phyloP scores from a whole-genome alignment of 2,329 filamentous ascomycete species.

The Penicillium hordei region DNA sequence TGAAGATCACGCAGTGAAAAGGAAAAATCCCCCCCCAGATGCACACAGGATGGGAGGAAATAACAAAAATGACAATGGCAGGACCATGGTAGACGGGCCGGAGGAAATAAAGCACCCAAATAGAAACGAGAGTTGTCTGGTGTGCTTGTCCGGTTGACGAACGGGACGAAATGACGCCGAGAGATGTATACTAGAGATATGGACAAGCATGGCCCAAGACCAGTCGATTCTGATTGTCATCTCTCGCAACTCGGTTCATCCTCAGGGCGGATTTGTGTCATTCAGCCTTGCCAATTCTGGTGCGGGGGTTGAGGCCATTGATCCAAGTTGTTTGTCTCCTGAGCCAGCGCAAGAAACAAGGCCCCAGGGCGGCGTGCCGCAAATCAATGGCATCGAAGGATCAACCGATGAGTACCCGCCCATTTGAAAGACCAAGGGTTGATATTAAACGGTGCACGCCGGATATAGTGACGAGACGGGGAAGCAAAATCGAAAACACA shows the following conservation, averaged over 20 bases:
- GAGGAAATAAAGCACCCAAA: slow-evolving; percentile 1
- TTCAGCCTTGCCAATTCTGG: neutral
- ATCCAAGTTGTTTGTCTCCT: neutral
- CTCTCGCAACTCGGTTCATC: neutral
- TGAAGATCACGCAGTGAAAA: slow-evolving; percentile 9
- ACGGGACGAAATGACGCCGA: neutral
- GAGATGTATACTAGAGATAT: neutral
- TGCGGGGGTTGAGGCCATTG: neutral
- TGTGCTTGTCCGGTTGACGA: neutral
- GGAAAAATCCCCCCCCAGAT: slow-evolving; percentile 8
- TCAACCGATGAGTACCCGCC: slow-evolving; percentile 8
- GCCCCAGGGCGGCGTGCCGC: neutral
- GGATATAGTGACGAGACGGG: slow-evolving; percentile 20
- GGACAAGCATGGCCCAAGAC: neutral
- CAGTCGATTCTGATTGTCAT: neutral
- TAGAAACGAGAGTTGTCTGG: neutral
- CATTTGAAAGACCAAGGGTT: slow-evolving; percentile 15
- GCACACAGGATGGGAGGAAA: slow-evolving; percentile 4
- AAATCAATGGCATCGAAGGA: neutral
- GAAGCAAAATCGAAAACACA: slow-evolving; percentile 19
- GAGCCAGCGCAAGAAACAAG: slow-evolving; percentile 3
- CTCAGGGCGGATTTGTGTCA: neutral
- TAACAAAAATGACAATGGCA: slow-evolving; percentile 2
- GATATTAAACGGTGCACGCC: slow-evolving; percentile 24
- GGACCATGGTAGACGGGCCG: slow-evolving; percentile 1